phyloP scores from a whole-genome alignment of 192 early-diverging fungal genomes.

The Linnemannia hyalina region DNA sequence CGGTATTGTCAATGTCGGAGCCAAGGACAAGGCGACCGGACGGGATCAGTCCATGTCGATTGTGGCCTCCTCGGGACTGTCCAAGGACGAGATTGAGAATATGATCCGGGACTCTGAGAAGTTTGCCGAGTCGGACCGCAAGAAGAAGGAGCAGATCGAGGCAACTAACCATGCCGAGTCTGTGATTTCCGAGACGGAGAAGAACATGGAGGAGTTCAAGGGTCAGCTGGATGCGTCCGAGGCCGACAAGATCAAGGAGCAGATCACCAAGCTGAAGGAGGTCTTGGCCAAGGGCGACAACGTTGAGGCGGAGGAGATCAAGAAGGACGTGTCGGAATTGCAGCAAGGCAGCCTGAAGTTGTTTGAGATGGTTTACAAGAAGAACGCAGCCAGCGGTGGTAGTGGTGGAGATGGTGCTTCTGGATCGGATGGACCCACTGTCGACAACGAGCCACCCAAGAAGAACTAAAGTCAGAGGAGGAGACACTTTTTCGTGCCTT shows the following conservation, averaged over 20 bases:
- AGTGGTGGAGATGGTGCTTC: constrained; percentile 26
- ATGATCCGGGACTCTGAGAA: constrained; percentile 95
- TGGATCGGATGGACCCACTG: constrained; percentile 37
- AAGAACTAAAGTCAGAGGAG: constrained; percentile 12
- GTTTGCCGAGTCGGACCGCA: constrained; percentile 93
- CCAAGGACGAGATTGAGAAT: constrained; percentile 94
- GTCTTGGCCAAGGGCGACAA: constrained; percentile 80
- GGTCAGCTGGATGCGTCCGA: constrained; percentile 92
- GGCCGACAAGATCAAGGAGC: constrained; percentile 85
- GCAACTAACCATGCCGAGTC: constrained; percentile 93
- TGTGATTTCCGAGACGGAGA: constrained; percentile 93
- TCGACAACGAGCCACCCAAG: constrained; percentile 53
- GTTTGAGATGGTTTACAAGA: constrained; percentile 99
- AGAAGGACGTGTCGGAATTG: constrained; percentile 85
- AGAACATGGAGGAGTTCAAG: constrained; percentile 97
- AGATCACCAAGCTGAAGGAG: constrained; percentile 87
- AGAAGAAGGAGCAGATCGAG: constrained; percentile 94
- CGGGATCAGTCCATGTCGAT: constrained; percentile 98
- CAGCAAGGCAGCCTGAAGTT: constrained; percentile 94
- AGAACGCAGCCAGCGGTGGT: constrained; percentile 33
- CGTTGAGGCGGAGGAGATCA: constrained; percentile 87
- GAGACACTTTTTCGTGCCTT: neutral
- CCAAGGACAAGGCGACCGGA: constrained; percentile 97
- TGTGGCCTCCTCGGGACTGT: constrained; percentile 94
- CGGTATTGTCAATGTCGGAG: constrained; percentile 98